These are phyloP conservation scores for Posidonia oceanica DNA, from an alignment of 116 monocot species.

Conservation along the genomic window DNA sequence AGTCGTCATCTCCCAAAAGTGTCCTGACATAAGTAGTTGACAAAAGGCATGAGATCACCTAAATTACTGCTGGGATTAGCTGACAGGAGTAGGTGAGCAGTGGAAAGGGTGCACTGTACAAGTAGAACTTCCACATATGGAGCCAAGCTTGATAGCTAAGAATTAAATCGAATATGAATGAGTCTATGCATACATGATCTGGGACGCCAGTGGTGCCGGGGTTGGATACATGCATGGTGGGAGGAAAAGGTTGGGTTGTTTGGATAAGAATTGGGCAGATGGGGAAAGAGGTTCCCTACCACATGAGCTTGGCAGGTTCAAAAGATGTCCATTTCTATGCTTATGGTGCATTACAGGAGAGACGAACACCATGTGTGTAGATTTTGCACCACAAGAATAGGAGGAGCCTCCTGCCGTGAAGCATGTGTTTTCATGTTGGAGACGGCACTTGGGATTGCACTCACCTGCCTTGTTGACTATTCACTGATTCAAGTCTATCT, in stretches of 20 bases:
- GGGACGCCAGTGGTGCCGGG: background rate
- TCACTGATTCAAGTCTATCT: background rate
- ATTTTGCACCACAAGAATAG: background rate
- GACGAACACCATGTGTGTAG: background rate
- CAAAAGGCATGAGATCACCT: no score
- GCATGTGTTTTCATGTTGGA: background rate
- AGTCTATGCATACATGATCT: no score
- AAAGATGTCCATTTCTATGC: background rate
- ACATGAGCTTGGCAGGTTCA: background rate
- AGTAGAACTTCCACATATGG: no score
- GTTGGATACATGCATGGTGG: background rate
- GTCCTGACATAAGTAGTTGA: no score
- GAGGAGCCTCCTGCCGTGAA: background rate
- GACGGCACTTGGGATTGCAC: background rate
- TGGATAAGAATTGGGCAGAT: constrained; percentile 2
- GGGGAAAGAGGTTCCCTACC: background rate
- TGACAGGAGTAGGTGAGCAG: no score
- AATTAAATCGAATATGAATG: no score
- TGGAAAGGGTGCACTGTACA: no score
- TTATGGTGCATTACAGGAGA: background rate
- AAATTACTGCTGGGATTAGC: no score
- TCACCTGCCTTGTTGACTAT: background rate
- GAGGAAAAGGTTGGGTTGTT: background rate
- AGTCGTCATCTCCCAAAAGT: no score
- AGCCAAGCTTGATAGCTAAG: no score